phyloP scores from a whole-genome alignment of 495 filamentous ascomycete genomes.

The Oleoguttula mirabilis region DNA sequence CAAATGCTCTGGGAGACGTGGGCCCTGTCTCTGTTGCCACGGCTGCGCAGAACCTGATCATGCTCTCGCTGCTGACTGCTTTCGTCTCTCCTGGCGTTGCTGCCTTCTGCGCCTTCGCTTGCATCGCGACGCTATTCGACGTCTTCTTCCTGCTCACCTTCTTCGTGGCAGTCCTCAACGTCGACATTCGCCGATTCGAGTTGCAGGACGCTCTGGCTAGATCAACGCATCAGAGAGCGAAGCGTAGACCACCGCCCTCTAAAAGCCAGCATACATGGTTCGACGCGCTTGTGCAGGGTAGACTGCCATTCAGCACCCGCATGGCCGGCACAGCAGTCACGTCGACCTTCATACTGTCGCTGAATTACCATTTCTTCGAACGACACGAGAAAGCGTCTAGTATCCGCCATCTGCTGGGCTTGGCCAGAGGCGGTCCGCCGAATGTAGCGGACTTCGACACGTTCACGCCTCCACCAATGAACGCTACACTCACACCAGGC shows the following conservation, averaged over 20 bases:
- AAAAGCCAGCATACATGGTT: slow-evolving; percentile 38
- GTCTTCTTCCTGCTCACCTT: slow-evolving; percentile 60
- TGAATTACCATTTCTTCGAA: slow-evolving; percentile 58
- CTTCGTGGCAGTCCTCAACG: slow-evolving; percentile 59
- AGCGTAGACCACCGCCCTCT: slow-evolving; percentile 3
- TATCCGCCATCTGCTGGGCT: slow-evolving; percentile 28
- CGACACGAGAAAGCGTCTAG: slow-evolving; percentile 35
- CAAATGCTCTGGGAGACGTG: slow-evolving; percentile 54
- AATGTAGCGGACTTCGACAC: slow-evolving; percentile 15
- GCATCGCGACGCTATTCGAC: slow-evolving; percentile 56
- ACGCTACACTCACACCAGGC: slow-evolving; percentile 55
- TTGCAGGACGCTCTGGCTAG: slow-evolving; percentile 42
- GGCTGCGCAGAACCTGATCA: slow-evolving; percentile 45
- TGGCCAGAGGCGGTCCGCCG: slow-evolving; percentile 7
- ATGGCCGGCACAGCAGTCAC: slow-evolving; percentile 49
- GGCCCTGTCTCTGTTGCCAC: slow-evolving; percentile 52
- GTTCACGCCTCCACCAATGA: slow-evolving; percentile 35
- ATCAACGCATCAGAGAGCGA: slow-evolving; percentile 14
- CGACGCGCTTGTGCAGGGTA: slow-evolving; percentile 37
- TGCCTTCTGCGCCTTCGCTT: slow-evolving; percentile 58
- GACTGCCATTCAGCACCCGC: slow-evolving; percentile 44
- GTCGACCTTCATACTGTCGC: slow-evolving; percentile 46
- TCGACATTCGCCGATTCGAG: slow-evolving; percentile 60
- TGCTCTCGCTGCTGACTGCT: slow-evolving; percentile 44
- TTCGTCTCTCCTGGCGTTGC: slow-evolving; percentile 49